These are phyloP conservation scores for Penicillium olsonii DNA, from an alignment of 2,329 filamentous ascomycete genomes.

Conservation along the genomic window DNA sequence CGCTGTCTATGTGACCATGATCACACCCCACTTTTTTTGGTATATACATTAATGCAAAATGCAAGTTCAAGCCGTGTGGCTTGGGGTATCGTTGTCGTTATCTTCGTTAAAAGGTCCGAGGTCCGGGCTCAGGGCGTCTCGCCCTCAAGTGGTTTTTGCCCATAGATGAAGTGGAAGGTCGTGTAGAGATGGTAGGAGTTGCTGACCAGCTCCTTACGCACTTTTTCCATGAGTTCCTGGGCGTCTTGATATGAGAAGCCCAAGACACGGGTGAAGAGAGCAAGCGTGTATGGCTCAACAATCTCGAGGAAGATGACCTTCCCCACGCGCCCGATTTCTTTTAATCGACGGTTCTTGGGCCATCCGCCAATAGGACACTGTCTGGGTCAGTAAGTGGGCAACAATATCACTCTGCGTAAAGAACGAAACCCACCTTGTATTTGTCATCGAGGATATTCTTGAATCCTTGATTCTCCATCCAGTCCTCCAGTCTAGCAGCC, in stretches of 20 bases:
- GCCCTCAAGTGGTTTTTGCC: slow-evolving; percentile 28
- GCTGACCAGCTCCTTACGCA: slow-evolving; percentile 28
- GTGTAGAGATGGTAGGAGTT: slow-evolving; percentile 31
- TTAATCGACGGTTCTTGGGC: slow-evolving; percentile 35
- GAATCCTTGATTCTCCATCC: slow-evolving; percentile 36
- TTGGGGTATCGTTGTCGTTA: slow-evolving; percentile 5
- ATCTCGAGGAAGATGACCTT: slow-evolving; percentile 33
- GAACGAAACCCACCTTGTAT: slow-evolving; percentile 32
- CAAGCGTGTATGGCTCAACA: slow-evolving; percentile 41
- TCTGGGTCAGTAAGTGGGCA: slow-evolving; percentile 3
- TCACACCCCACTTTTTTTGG: slow-evolving; percentile 6
- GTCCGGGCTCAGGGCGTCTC: slow-evolving; percentile 2
- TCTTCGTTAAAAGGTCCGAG: neutral
- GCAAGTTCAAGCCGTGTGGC: slow-evolving; percentile 10
- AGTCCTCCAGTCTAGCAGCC: slow-evolving; percentile 28
- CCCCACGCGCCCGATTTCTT: slow-evolving; percentile 38
- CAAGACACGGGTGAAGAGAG: slow-evolving; percentile 40
- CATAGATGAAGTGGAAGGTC: slow-evolving; percentile 35
- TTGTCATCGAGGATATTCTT: slow-evolving; percentile 35
- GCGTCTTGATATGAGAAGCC: slow-evolving; percentile 36
- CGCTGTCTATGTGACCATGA: slow-evolving; percentile 2
- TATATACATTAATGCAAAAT: slow-evolving; percentile 15
- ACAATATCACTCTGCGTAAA: neutral
- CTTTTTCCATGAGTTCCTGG: slow-evolving; percentile 30
- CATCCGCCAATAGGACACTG: slow-evolving; percentile 38